Conservation (phyloP, 148 eudicot species). For the Fagopyrum tataricum region DNA sequence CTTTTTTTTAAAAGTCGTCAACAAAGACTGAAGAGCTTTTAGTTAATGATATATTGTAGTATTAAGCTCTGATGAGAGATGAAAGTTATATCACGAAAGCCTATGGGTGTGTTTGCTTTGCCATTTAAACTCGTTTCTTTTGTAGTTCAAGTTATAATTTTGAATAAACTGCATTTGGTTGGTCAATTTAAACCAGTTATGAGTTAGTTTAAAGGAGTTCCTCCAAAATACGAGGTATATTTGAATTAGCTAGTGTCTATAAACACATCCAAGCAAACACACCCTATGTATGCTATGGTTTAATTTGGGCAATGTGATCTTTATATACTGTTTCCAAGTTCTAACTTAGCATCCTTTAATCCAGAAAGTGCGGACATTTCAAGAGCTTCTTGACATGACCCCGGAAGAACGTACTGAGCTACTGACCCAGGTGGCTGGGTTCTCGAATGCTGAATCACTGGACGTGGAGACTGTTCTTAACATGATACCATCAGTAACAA, state of each 20-base stretch:
- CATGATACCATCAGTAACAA: slow-evolving; percentile 27
- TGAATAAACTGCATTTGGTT: no score
- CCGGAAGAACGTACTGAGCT: slow-evolving; percentile 22
- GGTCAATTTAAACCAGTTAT: no score
- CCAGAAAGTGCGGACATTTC: slow-evolving; percentile 20
- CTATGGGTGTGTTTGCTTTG: neutral
- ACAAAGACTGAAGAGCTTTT: neutral
- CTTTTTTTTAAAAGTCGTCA: neutral
- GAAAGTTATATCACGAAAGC: neutral
- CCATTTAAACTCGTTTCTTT: neutral
- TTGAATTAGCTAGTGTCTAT: no score
- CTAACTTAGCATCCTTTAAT: slow-evolving; percentile 30
- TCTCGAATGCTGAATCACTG: slow-evolving; percentile 23
- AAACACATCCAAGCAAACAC: no score
- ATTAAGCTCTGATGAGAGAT: neutral
- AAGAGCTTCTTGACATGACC: slow-evolving; percentile 29
- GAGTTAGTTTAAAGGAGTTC: no score
- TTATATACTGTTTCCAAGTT: slow-evolving; percentile 37
- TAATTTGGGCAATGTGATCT: neutral
- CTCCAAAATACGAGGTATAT: no score
- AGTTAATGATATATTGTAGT: neutral
- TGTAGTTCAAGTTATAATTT: no score
- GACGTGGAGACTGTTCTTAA: slow-evolving; percentile 25
- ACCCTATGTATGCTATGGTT: no score
- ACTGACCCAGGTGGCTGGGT: slow-evolving; percentile 20